phyloP scores from a whole-genome alignment of 179 eudicot genomes.

The Spergularia azorica region DNA sequence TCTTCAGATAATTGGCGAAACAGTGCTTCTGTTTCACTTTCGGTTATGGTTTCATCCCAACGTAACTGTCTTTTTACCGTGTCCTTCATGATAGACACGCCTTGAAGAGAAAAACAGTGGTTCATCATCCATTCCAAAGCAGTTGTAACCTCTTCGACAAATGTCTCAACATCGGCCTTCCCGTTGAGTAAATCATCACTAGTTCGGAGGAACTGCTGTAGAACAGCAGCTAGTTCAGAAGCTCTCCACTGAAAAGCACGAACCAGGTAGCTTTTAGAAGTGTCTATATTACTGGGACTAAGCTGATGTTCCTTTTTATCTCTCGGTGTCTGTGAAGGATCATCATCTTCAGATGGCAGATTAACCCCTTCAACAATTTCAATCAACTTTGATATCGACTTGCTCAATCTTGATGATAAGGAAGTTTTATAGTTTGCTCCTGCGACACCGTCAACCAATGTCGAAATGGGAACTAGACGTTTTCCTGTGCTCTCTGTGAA shows the following conservation, averaged over 20 bases:
- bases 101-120: conserved; percentile 76
- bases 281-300: conserved; percentile 29
- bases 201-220: conserved; percentile 49
- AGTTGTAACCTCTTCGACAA: conserved; percentile 48
- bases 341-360: conserved; percentile 28
- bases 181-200: conserved; percentile 58
- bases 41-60: conserved; percentile 65
- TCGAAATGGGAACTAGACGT: conserved; percentile 29
- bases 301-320: conserved; percentile 22
- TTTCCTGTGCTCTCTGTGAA: conserved; percentile 28
- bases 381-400: conserved; percentile 53
- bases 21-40: conserved; percentile 39
- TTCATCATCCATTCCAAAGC: conserved; percentile 73
- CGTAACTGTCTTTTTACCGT: conserved; percentile 52
- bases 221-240: conserved; percentile 52
- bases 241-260: conserved; percentile 82
- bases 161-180: conserved; percentile 47
- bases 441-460: conserved; percentile 1
- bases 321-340: neutral
- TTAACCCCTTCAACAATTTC: conserved; percentile 65
- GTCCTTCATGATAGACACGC: conserved; percentile 72
- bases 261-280: conserved; percentile 44
- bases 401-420: conserved; percentile 33
- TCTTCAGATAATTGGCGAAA: conserved; percentile 24
- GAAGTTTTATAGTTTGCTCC: neutral